Base-by-base conservation (phyloP, 768 basidiomycete species). In the Pleurotus tuber-regium region DNA sequence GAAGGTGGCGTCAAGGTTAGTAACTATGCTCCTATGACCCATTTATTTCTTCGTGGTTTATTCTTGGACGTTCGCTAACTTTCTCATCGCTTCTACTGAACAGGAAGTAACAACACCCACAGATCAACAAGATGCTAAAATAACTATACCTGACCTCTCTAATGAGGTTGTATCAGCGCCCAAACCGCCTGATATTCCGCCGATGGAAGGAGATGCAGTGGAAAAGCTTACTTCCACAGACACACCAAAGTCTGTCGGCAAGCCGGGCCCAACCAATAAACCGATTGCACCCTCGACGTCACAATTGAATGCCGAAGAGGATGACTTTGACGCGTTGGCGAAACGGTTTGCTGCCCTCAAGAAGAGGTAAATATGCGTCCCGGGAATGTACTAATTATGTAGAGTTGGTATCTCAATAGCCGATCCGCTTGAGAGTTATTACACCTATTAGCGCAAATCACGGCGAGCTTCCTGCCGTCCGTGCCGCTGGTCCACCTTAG, bases 321-420 rank as follows among this genome's bases (percentile, higher is more conserved):
- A 92, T 58, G 87, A 87, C 52, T 90, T 92, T 59, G 86, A 87
- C 31, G 74, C 80, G 18, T 73, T 97, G 43, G 72, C 86, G 44
- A 83, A 80, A 65, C 82, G 94, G 52, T 96, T 97, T 61, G 91
- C 88, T 54, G 86, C 83, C 24, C 69, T 97, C 59, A 97, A 95
- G 75, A 91, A 90, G 70, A 82, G 83, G 41, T 91, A 67, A 68
- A 28, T 31, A 44, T 29, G 43, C 26, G 16, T 11, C 24, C n/a
- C n/a, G n/a, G n/a, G n/a, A n/a, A n/a, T n/a, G n/a, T n/a, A n/a
- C n/a, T n/a, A n/a, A n/a, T n/a, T n/a, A n/a, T n/a, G n/a, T n/a
- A n/a, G n/a, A n/a, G n/a, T n/a, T n/a, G n/a, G n/a, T n/a, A n/a
- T n/a, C n/a, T n/a, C n/a, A n/a, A n/a, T n/a, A n/a, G n/a, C 36